Conservation (phyloP, 768 basidiomycete species). For the Macrolepiota dolichaula region DNA sequence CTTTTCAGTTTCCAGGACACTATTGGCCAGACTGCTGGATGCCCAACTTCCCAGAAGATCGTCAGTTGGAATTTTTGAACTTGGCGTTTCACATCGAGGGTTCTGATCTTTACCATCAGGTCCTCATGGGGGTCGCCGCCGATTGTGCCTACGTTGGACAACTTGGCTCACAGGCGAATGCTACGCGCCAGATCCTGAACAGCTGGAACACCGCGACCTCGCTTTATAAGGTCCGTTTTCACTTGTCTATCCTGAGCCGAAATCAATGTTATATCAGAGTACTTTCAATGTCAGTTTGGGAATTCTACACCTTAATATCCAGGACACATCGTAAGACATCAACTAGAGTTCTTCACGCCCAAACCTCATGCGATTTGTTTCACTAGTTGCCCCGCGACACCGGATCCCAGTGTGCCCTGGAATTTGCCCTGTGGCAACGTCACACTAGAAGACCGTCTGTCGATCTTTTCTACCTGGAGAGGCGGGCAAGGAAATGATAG, state of each 20-base stretch:
- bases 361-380: background rate
- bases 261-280: constrained; percentile 28
- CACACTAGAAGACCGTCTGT: constrained; percentile 66
- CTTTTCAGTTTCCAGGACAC: constrained; percentile 55
- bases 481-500: constrained; percentile 69
- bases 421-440: constrained; percentile 64
- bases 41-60: constrained; percentile 69
- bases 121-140: constrained; percentile 85
- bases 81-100: background rate
- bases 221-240: constrained; percentile 55
- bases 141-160: constrained; percentile 75
- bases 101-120: constrained; percentile 23
- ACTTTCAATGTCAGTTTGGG: constrained; percentile 87
- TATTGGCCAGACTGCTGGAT: constrained; percentile 71
- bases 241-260: background rate
- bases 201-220: constrained; percentile 78
- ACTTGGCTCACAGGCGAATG: constrained; percentile 62
- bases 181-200: constrained; percentile 71
- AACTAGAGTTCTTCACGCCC: background rate
- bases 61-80: constrained; percentile 29
- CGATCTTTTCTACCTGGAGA: constrained; percentile 80
- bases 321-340: constrained; percentile 43
- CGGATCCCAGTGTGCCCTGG: constrained; percentile 60
- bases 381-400: constrained; percentile 56
- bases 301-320: constrained; percentile 76